Conservation (phyloP, 352 stramenopile species). For the Pythium aphanidermatum region DNA sequence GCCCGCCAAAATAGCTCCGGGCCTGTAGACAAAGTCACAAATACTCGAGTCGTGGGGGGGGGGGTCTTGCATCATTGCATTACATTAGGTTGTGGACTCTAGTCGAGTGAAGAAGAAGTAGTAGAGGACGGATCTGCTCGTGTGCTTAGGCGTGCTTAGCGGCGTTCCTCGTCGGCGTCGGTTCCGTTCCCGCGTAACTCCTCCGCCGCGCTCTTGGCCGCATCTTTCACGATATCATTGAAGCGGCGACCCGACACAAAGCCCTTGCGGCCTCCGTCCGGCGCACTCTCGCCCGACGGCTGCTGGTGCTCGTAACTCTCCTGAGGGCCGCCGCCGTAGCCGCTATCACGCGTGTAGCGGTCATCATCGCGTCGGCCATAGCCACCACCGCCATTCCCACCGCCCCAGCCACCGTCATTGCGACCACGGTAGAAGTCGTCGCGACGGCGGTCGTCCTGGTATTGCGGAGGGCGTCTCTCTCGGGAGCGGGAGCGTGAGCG, state of each 20-base stretch:
- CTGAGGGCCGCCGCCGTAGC: constrained; percentile 1
- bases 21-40: no score
- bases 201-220: constrained; percentile 18
- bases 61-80: no score
- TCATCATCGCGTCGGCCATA: constrained; percentile 10
- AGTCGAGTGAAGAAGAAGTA: no score
- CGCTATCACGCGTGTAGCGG: constrained; percentile 7
- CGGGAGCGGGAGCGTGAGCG: constrained; percentile 20
- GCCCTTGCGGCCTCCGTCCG: no score
- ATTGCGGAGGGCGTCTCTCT: constrained; percentile 6
- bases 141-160: no score
- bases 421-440: constrained; percentile 15
- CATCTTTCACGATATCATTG: constrained; percentile 16
- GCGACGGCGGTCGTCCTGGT: constrained; percentile 7
- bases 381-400: constrained; percentile 1
- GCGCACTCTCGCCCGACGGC: no score
- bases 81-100: no score
- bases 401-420: constrained; percentile 3
- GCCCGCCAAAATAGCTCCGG: no score
- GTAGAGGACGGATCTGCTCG: no score
- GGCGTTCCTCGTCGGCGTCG: constrained; percentile 13
- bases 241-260: constrained; percentile 20
- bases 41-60: no score
- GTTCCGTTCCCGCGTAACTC: constrained; percentile 11
- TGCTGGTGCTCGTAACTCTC: no score